Percentiles rank a stretch among this genome's conserved stretches.
phyloP scores from a whole-genome alignment of 2,329 filamentous ascomycete species.

The Leptographium flavum region DNA sequence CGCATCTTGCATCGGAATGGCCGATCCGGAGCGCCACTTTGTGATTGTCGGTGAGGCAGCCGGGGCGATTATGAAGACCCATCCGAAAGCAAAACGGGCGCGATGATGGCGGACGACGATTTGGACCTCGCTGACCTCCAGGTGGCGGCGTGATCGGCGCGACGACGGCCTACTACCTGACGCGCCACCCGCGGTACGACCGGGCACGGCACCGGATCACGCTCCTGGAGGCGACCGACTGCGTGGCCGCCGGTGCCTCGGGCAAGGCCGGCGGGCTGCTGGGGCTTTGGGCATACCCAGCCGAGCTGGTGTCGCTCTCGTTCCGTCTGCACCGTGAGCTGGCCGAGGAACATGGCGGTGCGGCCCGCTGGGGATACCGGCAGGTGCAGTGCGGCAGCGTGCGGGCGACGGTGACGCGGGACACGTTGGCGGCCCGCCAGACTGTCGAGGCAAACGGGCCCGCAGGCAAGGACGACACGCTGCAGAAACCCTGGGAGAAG shows the following conservation, averaged over 20 bases:
- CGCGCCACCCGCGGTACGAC: conserved; percentile 70
- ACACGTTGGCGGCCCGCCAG: background rate
- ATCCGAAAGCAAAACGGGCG: background rate
- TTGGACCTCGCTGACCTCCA: conserved; percentile 17
- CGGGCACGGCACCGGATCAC: conserved; percentile 63
- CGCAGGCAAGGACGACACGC: no score
- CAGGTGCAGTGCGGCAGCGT: conserved; percentile 57
- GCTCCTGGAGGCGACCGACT: conserved; percentile 63
- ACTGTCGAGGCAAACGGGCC: conserved; percentile 28
- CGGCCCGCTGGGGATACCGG: conserved; percentile 74
- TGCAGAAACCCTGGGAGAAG: conserved; percentile 40
- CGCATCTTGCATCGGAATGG: no score
- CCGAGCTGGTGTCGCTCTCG: conserved; percentile 69
- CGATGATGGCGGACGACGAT: background rate
- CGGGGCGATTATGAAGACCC: background rate
- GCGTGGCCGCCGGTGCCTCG: conserved; percentile 80
- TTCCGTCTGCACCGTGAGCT: conserved; percentile 74
- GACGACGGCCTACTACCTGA: conserved; percentile 83
- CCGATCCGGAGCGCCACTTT: no score
- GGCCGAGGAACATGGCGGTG: conserved; percentile 69
- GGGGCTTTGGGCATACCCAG: conserved; percentile 82
- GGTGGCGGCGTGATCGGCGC: conserved; percentile 89
- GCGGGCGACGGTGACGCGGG: conserved; percentile 18
- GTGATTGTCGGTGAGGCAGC: no score
- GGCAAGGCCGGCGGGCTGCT: conserved; percentile 90